Conservation (phyloP, 75 land plant species). For the Pinus albicaulis region DNA sequence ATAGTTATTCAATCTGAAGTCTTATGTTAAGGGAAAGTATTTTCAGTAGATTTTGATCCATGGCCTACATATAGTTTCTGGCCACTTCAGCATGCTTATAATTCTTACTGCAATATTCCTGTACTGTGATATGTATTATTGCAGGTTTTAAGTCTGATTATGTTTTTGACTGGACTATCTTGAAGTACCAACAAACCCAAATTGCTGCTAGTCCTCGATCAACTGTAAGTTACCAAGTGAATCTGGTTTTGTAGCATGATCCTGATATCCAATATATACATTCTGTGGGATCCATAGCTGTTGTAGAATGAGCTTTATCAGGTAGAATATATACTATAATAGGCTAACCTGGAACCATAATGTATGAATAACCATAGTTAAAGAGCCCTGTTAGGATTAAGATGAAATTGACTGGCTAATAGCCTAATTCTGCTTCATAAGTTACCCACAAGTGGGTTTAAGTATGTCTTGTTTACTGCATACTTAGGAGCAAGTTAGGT, state of each 20-base stretch:
- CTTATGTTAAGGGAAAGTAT: neutral
- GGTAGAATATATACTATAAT: neutral
- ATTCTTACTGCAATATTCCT: neutral
- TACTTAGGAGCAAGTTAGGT: neutral
- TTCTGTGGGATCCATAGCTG: neutral
- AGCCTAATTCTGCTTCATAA: neutral
- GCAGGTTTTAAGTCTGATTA: conserved; percentile 85
- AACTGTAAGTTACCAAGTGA: conserved; percentile 40
- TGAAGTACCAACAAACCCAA: conserved; percentile 90
- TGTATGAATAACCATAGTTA: no score
- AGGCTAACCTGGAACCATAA: no score
- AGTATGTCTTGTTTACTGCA: neutral
- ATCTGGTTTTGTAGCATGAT: neutral
- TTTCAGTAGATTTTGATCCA: neutral
- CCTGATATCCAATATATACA: neutral
- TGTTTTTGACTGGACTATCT: conserved; percentile 87
- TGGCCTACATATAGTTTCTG: neutral
- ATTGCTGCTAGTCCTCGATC: conserved; percentile 50
- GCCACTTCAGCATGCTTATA: neutral
- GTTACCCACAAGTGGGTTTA: neutral
- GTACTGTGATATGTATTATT: conserved; percentile 1
- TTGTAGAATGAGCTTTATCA: neutral
- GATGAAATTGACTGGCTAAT: neutral
- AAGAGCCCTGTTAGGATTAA: neutral
- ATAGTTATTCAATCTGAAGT: neutral